Base-by-base conservation (phyloP, 768 basidiomycete genomes). In the Auriscalpium microsporum region DNA sequence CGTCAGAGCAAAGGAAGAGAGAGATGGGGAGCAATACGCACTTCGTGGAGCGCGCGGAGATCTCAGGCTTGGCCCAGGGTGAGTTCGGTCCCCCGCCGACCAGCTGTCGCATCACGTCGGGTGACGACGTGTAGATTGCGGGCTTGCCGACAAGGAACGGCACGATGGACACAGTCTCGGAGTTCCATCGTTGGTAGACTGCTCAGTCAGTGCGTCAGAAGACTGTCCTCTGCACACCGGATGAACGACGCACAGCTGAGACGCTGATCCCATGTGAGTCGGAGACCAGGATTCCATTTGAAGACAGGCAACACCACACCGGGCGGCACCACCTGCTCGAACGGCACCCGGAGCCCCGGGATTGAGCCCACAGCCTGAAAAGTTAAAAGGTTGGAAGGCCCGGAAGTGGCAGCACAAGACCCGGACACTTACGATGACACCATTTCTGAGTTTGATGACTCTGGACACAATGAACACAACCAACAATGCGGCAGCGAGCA, bases 111-210 rank as follows among this genome's bases (percentile, higher is more conserved):
- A 19, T 28, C 14, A 47, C 46, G 14, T 47, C 46, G 17, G 21
- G 46, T 13, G 49, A 45, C 14, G 73, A 68, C 3, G 75, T 76
- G 58, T 72, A 76, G 21, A 78, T 63, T 0, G 62, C 62, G 1
- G 75, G 67, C 6, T 56, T 53, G 0, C 78, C 77, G 0, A 61
- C 55, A 0, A 79, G 21, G 50, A 72, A 73, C 0, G 75, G 69
- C 1, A 76, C 69, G 10, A 77, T 56, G 1, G 75, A 73, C 10
- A 77, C 63, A 28, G 63, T 75, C 42, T 79, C 76, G 37, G 56
- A 69, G n/a, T 65, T 62, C 46, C 68, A 67, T 56, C 76, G 75
- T 4, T 73, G 73, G 75, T 53, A 61, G 8, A 44, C 33, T 40
- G 50, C 21, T 7, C 40, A 42, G 17, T 13, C 13, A 42, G 4